Conservation (phyloP, 495 filamentous ascomycete species). For the Stereocaulon alpinum region DNA sequence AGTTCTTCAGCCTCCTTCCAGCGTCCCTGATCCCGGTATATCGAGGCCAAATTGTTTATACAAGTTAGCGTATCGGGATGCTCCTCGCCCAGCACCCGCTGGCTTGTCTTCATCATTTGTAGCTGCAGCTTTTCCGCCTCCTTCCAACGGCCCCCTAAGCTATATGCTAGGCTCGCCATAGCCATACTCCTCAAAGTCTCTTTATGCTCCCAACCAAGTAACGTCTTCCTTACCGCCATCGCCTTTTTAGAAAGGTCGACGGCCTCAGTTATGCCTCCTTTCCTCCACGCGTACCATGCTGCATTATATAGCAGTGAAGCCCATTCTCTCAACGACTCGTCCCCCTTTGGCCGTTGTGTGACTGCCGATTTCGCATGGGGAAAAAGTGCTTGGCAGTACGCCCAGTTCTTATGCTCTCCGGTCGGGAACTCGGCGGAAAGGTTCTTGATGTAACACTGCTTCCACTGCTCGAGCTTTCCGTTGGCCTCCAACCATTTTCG, state of each 20-base stretch:
- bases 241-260: constrained; percentile 3
- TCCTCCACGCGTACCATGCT: constrained; percentile 22
- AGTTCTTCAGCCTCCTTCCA: too few relatives aligned
- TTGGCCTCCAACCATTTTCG: constrained; percentile 33
- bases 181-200: constrained; percentile 20
- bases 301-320: neutral
- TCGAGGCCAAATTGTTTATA: too few relatives aligned
- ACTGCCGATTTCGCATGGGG: neutral
- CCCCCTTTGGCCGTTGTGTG: neutral
- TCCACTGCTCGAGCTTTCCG: constrained; percentile 31
- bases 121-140: constrained; percentile 13
- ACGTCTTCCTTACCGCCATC: neutral
- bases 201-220: constrained; percentile 13
- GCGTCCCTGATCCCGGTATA: too few relatives aligned
- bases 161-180: constrained; percentile 18
- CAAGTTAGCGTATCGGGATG: too few relatives aligned
- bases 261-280: constrained; percentile 24
- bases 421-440: neutral
- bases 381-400: neutral
- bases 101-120: constrained; percentile 15
- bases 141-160: neutral
- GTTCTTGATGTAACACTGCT: constrained; percentile 8
- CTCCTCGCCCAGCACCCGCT: too few relatives aligned
- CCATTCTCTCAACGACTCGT: neutral
- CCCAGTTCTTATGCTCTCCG: neutral